Evolutionary conservation across 2,329 filamentous ascomycete species (phyloP).

Genomic region (Fusarium chuoi): DNA sequence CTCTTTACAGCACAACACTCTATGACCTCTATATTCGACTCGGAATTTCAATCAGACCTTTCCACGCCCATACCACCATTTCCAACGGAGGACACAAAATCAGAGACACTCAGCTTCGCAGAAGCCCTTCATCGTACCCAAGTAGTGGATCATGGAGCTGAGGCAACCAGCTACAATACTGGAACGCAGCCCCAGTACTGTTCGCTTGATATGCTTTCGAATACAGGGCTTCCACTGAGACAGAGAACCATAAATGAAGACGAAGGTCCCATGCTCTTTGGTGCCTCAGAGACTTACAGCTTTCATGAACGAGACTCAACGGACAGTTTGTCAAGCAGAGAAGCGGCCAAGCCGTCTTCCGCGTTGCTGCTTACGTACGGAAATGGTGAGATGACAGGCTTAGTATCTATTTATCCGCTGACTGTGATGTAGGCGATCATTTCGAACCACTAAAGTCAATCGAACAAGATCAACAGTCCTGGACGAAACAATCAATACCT

Average conservation of each 20-base stretch:
- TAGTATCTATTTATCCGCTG: accelerated
- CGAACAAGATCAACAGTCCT: accelerated
- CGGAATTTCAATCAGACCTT: accelerated
- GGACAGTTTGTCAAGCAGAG: accelerated
- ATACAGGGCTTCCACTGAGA: accelerated
- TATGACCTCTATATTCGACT: accelerated
- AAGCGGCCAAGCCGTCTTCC: accelerated
- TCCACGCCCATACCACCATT: accelerated
- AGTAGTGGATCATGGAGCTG: accelerated
- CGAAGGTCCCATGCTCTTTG: accelerated
- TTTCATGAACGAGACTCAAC: accelerated
- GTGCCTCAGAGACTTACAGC: not conserved
- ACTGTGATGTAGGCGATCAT: accelerated
- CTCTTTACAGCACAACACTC: accelerated
- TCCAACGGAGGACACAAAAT: accelerated
- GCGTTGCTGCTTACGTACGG: accelerated
- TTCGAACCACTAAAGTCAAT: accelerated
- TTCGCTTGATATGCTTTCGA: not conserved
- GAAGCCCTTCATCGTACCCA: not conserved
- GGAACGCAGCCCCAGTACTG: not conserved
- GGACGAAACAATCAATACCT: not conserved
- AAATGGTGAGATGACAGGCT: accelerated
- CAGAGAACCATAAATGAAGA: accelerated
- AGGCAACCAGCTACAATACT: too few relatives aligned
- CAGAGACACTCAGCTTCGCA: not conserved